These are phyloP conservation scores for Salvia splendens DNA, from an alignment of 257 asterid species.

Conservation along the genomic window DNA sequence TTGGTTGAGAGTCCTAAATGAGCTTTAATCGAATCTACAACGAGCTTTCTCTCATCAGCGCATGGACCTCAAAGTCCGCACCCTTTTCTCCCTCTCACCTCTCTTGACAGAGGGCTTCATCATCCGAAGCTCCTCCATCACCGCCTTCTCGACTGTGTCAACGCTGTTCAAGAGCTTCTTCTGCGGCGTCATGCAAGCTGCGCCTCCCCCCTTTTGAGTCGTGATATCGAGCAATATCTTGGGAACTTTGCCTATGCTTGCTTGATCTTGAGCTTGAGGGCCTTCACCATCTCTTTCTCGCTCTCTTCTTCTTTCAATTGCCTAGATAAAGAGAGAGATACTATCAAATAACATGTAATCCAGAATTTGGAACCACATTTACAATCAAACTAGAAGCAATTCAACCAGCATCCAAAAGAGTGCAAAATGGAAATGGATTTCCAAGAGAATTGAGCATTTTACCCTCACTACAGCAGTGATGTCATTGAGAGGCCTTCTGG, in stretches of 20 bases:
- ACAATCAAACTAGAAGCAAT: neutral
- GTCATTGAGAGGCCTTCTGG: conserved; percentile 45
- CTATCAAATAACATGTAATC: conserved; percentile 5
- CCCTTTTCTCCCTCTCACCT: conserved; percentile 66
- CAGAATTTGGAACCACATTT: conserved; percentile 14
- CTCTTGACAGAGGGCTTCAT: conserved; percentile 67
- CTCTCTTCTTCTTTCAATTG: conserved; percentile 62
- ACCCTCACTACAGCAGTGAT: conserved; percentile 43
- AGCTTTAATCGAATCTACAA: neutral
- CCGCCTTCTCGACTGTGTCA: conserved; percentile 66
- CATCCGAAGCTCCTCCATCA: conserved; percentile 70
- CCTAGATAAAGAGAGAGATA: conserved; percentile 40
- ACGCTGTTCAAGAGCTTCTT: conserved; percentile 63
- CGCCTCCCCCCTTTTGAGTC: conserved; percentile 39
- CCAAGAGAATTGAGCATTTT: neutral
- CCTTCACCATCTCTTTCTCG: conserved; percentile 48
- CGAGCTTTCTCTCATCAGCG: conserved; percentile 38
- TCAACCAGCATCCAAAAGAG: neutral
- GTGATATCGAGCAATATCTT: conserved; percentile 68
- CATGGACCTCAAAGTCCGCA: conserved; percentile 64
- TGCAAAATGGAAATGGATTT: neutral
- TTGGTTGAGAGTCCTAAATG: conserved; percentile 40
- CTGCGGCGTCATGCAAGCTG: conserved; percentile 55
- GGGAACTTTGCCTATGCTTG: conserved; percentile 55
- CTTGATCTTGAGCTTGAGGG: conserved; percentile 38